These are phyloP conservation scores for Xylaria nigripes DNA, from an alignment of 495 filamentous ascomycete genomes.

Conservation along the genomic window DNA sequence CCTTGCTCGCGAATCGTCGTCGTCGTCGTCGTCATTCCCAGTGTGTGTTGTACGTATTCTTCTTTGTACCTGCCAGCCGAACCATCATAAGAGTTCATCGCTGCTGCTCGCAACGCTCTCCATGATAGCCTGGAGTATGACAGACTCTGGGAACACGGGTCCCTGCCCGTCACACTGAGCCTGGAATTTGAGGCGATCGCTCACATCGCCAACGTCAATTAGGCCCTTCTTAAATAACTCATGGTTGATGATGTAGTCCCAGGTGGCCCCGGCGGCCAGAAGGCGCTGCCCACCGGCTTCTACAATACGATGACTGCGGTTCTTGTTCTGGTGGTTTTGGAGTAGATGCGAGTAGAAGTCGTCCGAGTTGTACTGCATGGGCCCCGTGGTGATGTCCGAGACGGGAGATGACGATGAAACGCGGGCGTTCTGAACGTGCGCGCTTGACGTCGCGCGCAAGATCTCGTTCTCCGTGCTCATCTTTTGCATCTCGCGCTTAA, in stretches of 20 bases:
- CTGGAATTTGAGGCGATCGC: conserved; percentile 60
- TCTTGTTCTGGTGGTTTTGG: conserved; percentile 49
- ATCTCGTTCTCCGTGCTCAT: conserved; percentile 89
- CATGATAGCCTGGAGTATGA: conserved; percentile 67
- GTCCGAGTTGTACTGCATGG: conserved; percentile 64
- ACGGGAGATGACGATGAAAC: conserved; percentile 21
- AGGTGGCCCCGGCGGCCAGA: conserved; percentile 71
- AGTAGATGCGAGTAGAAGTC: conserved; percentile 57
- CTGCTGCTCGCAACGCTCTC: conserved; percentile 62
- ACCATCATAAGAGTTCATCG: conserved; percentile 61
- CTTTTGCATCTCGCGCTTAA: conserved; percentile 72
- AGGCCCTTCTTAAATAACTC: conserved; percentile 68
- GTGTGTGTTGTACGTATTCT: neutral
- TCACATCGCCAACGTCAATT: conserved; percentile 78
- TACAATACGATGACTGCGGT: conserved; percentile 60
- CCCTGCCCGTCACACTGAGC: conserved; percentile 89
- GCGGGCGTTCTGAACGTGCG: conserved; percentile 20
- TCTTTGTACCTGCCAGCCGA: neutral
- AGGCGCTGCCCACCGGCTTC: conserved; percentile 67
- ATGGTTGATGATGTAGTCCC: conserved; percentile 85
- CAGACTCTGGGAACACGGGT: conserved; percentile 76
- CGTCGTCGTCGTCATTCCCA: neutral
- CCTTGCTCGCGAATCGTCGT: neutral
- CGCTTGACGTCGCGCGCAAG: conserved; percentile 63
- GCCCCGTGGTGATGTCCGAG: conserved; percentile 45